Evolutionary conservation across 495 filamentous ascomycete species (phyloP), one percentile per base, ranked within the genome.

Genomic region (Polyplosphaeria fusca): DNA sequence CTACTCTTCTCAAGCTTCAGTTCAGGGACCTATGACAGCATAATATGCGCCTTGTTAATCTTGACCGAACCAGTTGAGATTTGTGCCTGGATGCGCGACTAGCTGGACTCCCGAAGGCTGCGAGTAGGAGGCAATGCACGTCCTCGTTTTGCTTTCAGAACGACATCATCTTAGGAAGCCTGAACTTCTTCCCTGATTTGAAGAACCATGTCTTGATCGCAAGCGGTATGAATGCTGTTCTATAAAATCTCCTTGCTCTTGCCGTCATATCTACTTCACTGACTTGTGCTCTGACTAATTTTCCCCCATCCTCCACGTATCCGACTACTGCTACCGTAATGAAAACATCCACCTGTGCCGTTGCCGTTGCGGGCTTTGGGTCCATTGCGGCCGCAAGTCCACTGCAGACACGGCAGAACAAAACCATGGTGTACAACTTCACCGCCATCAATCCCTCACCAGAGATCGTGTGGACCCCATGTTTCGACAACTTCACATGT

Each of bases 401-500:
- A 14, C 14, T 35, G 30, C 30, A 35, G 14, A 7, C 30, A 7
- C 30, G 30, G 30, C 30, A 35, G 30, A 35, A 35, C 30, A 14
- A 35, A 35, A 35, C 30, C 30, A 42, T 42, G 39, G 19, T 5
- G 5, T 42, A 42, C 39, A 18, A 19, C 39, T 13, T 42, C 19
- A 19, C 7, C 5, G 19, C 11, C 20, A 30, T 49, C 13, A 4
- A n/a, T 4, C 45, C 58, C 47, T 68, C 62, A 26, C 12, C 40
- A 32, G 64, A 58, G 23, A 55, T 68, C 27, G 60, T n/a, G 18
- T 72, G 70, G 59, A 63, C 52, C 37, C 56, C 52, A 42, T 73
- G 58, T 38, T 67, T 44, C 56, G 58, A 46, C 45, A 68, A 56
- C 40, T 67, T 50, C 53, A 66, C 32, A 30, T 74, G 52, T 25